A percentile compares a stretch with the other conserved stretches of the same genome.
These are phyloP conservation scores for Acrocalymma vagum DNA, from an alignment of 2,329 filamentous ascomycete genomes.

Conservation along the genomic window DNA sequence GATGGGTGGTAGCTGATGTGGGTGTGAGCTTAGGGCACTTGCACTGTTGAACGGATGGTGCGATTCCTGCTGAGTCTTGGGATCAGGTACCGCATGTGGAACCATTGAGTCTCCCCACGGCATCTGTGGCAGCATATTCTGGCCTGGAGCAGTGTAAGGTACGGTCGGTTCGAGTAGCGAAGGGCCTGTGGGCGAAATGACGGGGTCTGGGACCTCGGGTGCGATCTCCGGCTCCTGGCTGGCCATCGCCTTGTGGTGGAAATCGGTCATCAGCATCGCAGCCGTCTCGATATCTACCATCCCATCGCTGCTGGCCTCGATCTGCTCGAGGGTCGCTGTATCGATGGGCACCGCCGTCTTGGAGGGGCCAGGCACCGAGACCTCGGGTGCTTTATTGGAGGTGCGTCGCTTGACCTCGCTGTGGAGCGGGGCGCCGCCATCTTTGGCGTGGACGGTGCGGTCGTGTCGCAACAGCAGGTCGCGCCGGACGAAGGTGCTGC, in stretches of 20 bases:
- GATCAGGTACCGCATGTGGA: slow-evolving; percentile 72
- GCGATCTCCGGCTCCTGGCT: slow-evolving; percentile 68
- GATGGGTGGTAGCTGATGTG: slow-evolving; percentile 72
- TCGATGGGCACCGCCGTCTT: slow-evolving; percentile 82
- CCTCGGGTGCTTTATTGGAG: slow-evolving; percentile 69
- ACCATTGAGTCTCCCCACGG: slow-evolving; percentile 94
- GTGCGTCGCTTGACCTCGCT: slow-evolving; percentile 91
- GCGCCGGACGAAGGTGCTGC: slow-evolving; percentile 97
- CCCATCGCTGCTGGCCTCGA: slow-evolving; percentile 88
- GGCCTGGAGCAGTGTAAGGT: slow-evolving; percentile 72
- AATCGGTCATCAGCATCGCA: slow-evolving; percentile 97
- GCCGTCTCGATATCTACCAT: slow-evolving; percentile 97
- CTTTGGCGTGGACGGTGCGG: slow-evolving; percentile 97
- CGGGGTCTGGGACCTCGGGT: slow-evolving; percentile 66
- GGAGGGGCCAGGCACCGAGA: slow-evolving; percentile 67
- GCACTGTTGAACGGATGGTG: slow-evolving; percentile 66
- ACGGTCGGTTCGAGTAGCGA: slow-evolving; percentile 80
- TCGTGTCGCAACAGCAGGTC: slow-evolving; percentile 97
- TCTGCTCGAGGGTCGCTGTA: slow-evolving; percentile 86
- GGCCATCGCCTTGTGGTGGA: slow-evolving; percentile 93
- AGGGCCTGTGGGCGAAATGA: slow-evolving; percentile 76
- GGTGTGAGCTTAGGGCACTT: slow-evolving; percentile 65
- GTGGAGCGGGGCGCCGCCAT: slow-evolving; percentile 91
- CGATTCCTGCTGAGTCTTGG: slow-evolving; percentile 77
- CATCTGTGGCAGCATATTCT: slow-evolving; percentile 84